phyloP scores from a whole-genome alignment of 2,329 filamentous ascomycete species.

The Exophiala xenobiotica region DNA sequence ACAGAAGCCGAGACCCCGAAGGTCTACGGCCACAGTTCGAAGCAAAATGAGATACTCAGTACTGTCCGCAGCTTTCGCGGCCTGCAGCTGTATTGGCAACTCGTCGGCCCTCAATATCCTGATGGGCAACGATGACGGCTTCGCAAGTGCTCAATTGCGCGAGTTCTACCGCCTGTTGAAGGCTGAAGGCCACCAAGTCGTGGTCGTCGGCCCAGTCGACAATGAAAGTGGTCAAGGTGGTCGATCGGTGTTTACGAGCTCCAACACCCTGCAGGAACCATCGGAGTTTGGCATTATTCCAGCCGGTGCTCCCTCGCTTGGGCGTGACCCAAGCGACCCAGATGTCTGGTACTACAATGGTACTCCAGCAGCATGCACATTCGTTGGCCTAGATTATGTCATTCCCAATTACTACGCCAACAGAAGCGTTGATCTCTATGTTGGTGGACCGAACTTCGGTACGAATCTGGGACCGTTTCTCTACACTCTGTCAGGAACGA shows the following conservation, averaged over 20 bases:
- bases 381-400: conserved; percentile 58
- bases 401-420: conserved; percentile 52
- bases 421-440: conserved; percentile 53
- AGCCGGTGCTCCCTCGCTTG: conserved; percentile 49
- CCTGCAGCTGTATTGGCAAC: conserved; percentile 6
- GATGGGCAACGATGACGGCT: conserved; percentile 41
- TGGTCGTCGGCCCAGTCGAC: conserved; percentile 44
- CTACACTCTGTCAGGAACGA: conserved; percentile 53
- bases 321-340: conserved; percentile 52
- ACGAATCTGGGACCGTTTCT: conserved; percentile 56
- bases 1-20: too few relatives aligned
- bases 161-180: conserved; percentile 43
- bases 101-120: conserved; percentile 30
- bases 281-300: conserved; percentile 50
- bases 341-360: conserved; percentile 64
- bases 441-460: conserved; percentile 58
- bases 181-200: conserved; percentile 40
- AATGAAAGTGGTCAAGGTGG: conserved; percentile 50
- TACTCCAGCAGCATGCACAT: conserved; percentile 56
- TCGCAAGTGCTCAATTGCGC: conserved; percentile 43
- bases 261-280: conserved; percentile 42
- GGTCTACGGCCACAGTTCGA: too few relatives aligned
- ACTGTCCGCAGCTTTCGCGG: conserved; percentile 12
- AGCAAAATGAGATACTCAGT: conserved; percentile 14
- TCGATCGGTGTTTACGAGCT: conserved; percentile 45